Evolutionary conservation across 305 asterid genomes (phyloP), one percentile per base, ranked within the genome.

Genomic region (Fraxinus dipetala): DNA sequence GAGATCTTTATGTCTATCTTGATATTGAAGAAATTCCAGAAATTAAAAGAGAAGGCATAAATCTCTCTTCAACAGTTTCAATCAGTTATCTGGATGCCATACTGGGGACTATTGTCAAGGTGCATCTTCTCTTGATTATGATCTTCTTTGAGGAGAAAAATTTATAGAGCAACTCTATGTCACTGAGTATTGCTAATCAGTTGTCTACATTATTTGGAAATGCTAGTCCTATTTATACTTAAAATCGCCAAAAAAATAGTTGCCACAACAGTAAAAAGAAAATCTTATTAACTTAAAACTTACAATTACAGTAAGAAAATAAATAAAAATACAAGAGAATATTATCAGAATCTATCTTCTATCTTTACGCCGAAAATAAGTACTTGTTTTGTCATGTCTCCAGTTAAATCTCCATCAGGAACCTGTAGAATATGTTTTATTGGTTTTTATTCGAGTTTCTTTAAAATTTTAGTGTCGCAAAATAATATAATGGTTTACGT

Each of bases 1-100:
- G 99, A 82, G 98, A 96, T 89, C 98, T 96, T 78, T 96, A 76
- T 89, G 99, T 96, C 84, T 96, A 93, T 87, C 99, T 96, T 85
- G 97, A 95, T 79, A 90, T 95, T 83, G 91, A 89, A 85, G 98
- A 95, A 85, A 93, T 95, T 86, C 92, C 97, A 11, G 99, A 95
- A 89, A 96, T 96, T 81, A 98, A 96, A 90, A 90, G 98, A 88
- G 98, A 96, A 83, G 99, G 98, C 87, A 92, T 94, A 84, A 95
- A 96, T 91, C 94, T 96, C 30, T 82, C 74, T 70, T 96, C 99
- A 84, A 87, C 91, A 16, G 89, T 96, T 87, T 85, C 98, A 76
- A 83, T 96, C 76, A 88, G 90, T 89, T 96, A 96, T 87, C 89
- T 96, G 83, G 98, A 96, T 88, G 99, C 99, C 75, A 95, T 96